phyloP scores from a whole-genome alignment of 2,329 filamentous ascomycete genomes.

The Fusarium pininemorale region DNA sequence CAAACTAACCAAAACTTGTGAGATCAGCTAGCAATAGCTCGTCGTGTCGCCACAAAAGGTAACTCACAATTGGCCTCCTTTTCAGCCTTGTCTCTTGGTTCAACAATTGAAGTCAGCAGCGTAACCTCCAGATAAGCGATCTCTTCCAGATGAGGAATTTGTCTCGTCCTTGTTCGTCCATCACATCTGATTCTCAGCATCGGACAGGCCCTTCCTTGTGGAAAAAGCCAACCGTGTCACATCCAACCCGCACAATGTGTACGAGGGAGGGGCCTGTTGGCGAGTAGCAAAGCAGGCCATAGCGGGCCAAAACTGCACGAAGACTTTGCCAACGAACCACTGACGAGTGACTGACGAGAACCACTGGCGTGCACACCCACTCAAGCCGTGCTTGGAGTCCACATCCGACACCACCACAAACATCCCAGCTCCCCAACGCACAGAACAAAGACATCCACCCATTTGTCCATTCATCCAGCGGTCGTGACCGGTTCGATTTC shows the following conservation, averaged over 20 bases:
- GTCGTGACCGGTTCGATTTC: constrained; percentile 14
- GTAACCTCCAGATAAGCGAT: constrained; percentile 16
- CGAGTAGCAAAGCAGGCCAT: constrained; percentile 30
- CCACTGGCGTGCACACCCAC: constrained; percentile 35
- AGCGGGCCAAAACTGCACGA: constrained; percentile 32
- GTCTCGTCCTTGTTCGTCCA: constrained; percentile 9
- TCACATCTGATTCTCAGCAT: constrained; percentile 18
- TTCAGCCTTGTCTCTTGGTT: constrained; percentile 30
- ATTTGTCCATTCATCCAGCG: constrained; percentile 30
- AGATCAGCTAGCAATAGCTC: constrained; percentile 18
- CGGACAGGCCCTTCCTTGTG: constrained; percentile 30
- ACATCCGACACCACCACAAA: constrained; percentile 40
- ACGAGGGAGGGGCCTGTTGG: constrained; percentile 33
- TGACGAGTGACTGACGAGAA: constrained; percentile 29
- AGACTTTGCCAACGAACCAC: constrained; percentile 34
- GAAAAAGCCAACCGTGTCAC: constrained; percentile 33
- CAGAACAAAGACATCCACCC: constrained; percentile 33
- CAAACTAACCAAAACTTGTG: constrained; percentile 18
- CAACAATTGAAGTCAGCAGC: background rate
- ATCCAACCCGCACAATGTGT: constrained; percentile 32
- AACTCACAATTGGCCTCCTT: constrained; percentile 27
- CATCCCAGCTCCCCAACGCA: constrained; percentile 34
- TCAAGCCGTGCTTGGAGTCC: constrained; percentile 24
- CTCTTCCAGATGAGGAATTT: constrained; percentile 24
- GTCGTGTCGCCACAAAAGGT: constrained; percentile 1